Evolutionary conservation across 2,329 filamentous ascomycete species (phyloP).

Genomic region (Dothistroma pini): DNA sequence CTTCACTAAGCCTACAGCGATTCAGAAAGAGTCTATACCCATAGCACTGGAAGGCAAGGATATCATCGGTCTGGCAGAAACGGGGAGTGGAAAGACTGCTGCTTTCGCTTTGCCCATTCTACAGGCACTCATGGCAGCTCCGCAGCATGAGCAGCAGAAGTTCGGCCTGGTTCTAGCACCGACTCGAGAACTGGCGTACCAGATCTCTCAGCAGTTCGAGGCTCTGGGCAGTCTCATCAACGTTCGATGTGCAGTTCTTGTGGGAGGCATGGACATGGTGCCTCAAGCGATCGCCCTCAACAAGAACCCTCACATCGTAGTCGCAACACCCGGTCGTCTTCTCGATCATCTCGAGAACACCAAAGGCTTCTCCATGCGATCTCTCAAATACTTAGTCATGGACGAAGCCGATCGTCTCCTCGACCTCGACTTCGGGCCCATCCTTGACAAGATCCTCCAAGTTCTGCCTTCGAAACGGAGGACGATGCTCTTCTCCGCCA

Average conservation of each 20-base stretch:
- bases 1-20: conserved; percentile 83
- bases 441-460: conserved; percentile 89
- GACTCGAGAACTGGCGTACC: conserved; percentile 87
- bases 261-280: conserved; percentile 96
- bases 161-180: conserved; percentile 90
- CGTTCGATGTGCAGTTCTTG: conserved; percentile 73
- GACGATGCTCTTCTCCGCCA: conserved; percentile 91
- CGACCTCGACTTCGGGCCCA: conserved; percentile 90
- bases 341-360: conserved; percentile 95
- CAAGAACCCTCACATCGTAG: conserved; percentile 93
- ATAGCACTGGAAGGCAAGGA: conserved; percentile 75
- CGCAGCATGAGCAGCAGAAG: conserved; percentile 58
- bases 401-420: conserved; percentile 90
- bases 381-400: conserved; percentile 85
- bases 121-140: conserved; percentile 83
- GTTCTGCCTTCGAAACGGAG: conserved; percentile 72
- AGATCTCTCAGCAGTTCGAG: conserved; percentile 86
- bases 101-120: conserved; percentile 92
- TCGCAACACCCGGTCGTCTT: conserved; percentile 84
- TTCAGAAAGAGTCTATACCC: conserved; percentile 83
- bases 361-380: conserved; percentile 83
- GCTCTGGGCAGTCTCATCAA: conserved; percentile 81
- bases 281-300: conserved; percentile 83
- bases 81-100: conserved; percentile 91
- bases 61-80: conserved; percentile 91